These are phyloP conservation scores for Epichloe aotearoae DNA, from an alignment of 2,329 filamentous ascomycete species.

Conservation along the genomic window DNA sequence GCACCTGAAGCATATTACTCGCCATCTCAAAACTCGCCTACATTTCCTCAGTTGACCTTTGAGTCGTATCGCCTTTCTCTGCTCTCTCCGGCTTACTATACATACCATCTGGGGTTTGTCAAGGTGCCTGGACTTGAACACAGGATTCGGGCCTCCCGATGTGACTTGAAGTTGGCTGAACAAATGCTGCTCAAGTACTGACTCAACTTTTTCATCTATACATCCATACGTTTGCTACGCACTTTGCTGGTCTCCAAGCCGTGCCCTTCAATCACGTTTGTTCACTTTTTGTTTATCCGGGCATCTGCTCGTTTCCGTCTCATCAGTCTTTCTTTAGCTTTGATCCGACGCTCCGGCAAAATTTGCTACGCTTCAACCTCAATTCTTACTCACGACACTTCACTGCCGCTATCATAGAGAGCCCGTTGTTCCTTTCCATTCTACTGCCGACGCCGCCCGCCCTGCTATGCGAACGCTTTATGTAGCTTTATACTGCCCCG, in stretches of 20 bases:
- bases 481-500: conserved; percentile 13
- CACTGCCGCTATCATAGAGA: background rate
- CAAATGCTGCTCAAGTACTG: background rate
- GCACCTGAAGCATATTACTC: background rate
- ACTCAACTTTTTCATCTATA: background rate
- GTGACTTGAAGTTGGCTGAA: conserved; percentile 1
- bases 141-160: background rate
- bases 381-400: background rate
- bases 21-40: background rate
- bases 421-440: background rate
- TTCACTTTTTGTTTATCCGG: background rate
- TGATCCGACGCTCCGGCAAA: background rate
- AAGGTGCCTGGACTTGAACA: background rate
- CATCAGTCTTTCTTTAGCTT: background rate
- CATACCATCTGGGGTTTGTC: background rate
- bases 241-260: background rate
- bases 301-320: no score
- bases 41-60: background rate
- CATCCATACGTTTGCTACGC: background rate
- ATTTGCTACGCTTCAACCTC: background rate
- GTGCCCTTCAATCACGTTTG: background rate
- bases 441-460: conserved; percentile 1
- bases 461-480: conserved; percentile 15
- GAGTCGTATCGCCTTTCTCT: background rate
- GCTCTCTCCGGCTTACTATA: background rate